These are phyloP conservation scores for Periconia macrospinosa DNA, from an alignment of 2,329 filamentous ascomycete species.

Conservation along the genomic window DNA sequence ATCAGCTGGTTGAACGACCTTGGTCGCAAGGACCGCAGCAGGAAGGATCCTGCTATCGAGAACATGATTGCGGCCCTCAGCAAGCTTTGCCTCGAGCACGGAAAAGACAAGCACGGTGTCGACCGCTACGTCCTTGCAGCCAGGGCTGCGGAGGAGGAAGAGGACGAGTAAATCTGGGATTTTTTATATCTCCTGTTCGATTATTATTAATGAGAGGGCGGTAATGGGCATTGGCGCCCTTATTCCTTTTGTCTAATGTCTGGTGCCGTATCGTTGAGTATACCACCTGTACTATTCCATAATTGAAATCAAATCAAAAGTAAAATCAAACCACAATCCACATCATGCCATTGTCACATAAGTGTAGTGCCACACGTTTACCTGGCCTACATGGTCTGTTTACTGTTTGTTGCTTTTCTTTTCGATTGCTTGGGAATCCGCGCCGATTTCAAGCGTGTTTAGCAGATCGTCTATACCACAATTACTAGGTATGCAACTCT, in stretches of 20 bases:
- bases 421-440: no score
- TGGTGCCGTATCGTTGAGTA: constrained; percentile 1
- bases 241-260: neutral
- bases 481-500: no score
- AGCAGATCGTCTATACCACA: no score
- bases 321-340: neutral
- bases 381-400: no score
- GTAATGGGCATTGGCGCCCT: neutral
- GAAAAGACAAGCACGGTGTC: constrained; percentile 52
- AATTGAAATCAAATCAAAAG: neutral
- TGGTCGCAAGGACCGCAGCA: constrained; percentile 63
- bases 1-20: constrained; percentile 63
- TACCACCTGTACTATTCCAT: neutral
- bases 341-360: neutral
- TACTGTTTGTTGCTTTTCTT: no score
- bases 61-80: constrained; percentile 67
- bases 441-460: no score
- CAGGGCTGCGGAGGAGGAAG: constrained; percentile 51
- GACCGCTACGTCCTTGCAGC: constrained; percentile 49
- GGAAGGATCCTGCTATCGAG: constrained; percentile 66
- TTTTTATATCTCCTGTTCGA: neutral
- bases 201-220: neutral
- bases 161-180: constrained; percentile 44
- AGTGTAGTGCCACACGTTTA: neutral
- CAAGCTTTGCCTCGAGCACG: constrained; percentile 65